Evolutionary conservation across 83 land plant species (phyloP), one percentile per base, ranked within the genome.

Genomic region (Picea abies): DNA sequence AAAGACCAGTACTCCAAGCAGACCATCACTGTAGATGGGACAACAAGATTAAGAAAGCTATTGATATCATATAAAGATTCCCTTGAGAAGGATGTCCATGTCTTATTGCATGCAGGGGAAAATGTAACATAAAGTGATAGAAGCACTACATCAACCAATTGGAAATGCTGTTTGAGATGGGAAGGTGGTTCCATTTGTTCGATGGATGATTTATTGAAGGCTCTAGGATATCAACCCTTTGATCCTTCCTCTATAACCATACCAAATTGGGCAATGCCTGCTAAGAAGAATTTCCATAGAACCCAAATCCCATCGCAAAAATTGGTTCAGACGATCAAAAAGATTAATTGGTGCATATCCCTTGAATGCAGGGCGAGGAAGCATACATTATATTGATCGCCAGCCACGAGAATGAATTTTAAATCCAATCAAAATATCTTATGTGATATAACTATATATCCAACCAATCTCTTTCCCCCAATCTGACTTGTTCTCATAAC

Each of bases 391-490:
- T 35, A 94, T 87, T 63, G 96, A 94, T 32, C 86, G 89, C 96
- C 96, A 94, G 6, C 96, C 96, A 60, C 95, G 91, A 60, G 95
- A 88, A 69, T 94, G 93, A 95, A 94, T 94, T 73, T 94, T 94
- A 60, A 94, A 94, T 70, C 96, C 95, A 80, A 93, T 94, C 29
- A 94, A 82, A 86, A 94, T 94, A 92, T 94, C 93, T 88, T 94
- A 95, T 58, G 95, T 93, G 9, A 93, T 91, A 7, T 93, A 93
- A 63, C 95, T 93, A 82, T 93, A 93, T 25, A 90, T 93, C 94
- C 95, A 94, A 56, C 96, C 96, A 35, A 79, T 79, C 80, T 62
- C 88, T 81, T 87, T 87, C 19, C 88, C 88, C 89, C 89, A 87
- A 41, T 87, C 89, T 15, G 81, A 79, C 62, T 87, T 87, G 71